Conservation (phyloP, 139 green algal species). For the Auxenochlorella pyrenoidosa region DNA sequence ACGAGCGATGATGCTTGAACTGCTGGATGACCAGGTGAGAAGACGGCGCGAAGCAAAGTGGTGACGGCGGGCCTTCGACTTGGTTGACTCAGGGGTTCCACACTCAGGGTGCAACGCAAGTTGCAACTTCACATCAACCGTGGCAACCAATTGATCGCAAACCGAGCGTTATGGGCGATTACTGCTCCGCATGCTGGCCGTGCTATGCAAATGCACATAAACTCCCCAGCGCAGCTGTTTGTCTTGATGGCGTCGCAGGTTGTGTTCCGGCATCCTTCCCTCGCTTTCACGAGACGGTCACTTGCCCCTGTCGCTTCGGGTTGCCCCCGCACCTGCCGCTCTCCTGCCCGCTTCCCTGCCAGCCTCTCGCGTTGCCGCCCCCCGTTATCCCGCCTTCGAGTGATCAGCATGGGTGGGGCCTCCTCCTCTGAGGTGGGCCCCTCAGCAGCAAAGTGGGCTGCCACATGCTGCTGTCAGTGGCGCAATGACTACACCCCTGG, state of each 20-base stretch:
- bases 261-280: background rate
- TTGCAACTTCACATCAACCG: background rate
- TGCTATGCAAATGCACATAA: background rate
- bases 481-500: slow-evolving; percentile 2
- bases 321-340: background rate
- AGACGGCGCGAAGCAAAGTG: too few relatives aligned
- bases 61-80: too few relatives aligned
- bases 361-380: background rate
- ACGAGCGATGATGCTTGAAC: too few relatives aligned
- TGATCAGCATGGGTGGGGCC: slow-evolving; percentile 2
- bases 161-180: background rate
- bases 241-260: background rate
- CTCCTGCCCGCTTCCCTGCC: background rate
- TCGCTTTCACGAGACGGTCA: background rate
- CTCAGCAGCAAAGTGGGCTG: too few relatives aligned
- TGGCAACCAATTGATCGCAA: background rate
- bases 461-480: background rate
- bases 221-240: background rate
- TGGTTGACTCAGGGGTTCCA: too few relatives aligned
- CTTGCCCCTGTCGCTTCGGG: background rate
- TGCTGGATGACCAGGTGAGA: too few relatives aligned
- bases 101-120: too few relatives aligned
- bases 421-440: background rate
- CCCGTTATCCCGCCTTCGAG: too few relatives aligned
- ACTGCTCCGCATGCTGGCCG: background rate